These are phyloP conservation scores for Gastrolobium bilobum DNA, from an alignment of 306 rosid species.

Conservation along the genomic window DNA sequence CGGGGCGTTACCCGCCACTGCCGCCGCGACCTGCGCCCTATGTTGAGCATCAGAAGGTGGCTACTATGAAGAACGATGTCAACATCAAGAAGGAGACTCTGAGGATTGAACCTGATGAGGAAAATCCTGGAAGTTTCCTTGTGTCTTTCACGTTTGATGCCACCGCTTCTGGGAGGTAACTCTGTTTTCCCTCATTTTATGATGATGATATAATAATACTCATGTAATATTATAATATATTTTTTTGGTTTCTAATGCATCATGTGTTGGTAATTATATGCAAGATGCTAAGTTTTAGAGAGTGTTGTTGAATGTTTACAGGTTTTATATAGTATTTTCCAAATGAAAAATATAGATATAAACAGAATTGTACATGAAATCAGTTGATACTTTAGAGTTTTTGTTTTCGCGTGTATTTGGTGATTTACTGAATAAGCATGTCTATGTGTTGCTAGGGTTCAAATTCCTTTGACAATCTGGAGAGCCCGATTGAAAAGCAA, in stretches of 20 bases:
- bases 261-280: constrained; percentile 38
- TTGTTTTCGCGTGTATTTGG: not conserved
- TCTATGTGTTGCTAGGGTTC: constrained; percentile 40
- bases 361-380: not conserved
- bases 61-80: constrained; percentile 87
- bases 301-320: not conserved
- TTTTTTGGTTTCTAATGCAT: constrained; percentile 13
- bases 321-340: not conserved
- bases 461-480: constrained; percentile 38
- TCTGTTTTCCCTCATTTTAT: not conserved
- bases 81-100: constrained; percentile 93
- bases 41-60: constrained; percentile 95
- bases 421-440: constrained; percentile 29
- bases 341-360: not conserved
- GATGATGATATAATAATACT: constrained; percentile 2
- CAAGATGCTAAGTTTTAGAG: constrained; percentile 25
- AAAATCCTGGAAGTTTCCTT: constrained; percentile 73
- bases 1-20: constrained; percentile 70
- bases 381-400: constrained; percentile 17
- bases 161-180: constrained; percentile 86
- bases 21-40: constrained; percentile 56
- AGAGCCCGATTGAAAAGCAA: constrained; percentile 41
- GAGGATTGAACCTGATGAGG: constrained; percentile 77
- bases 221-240: not conserved
- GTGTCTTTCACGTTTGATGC: constrained; percentile 88